Evolutionary conservation across 768 basidiomycete species (phyloP).

Genomic region (Cystofilobasidium capitatum): DNA sequence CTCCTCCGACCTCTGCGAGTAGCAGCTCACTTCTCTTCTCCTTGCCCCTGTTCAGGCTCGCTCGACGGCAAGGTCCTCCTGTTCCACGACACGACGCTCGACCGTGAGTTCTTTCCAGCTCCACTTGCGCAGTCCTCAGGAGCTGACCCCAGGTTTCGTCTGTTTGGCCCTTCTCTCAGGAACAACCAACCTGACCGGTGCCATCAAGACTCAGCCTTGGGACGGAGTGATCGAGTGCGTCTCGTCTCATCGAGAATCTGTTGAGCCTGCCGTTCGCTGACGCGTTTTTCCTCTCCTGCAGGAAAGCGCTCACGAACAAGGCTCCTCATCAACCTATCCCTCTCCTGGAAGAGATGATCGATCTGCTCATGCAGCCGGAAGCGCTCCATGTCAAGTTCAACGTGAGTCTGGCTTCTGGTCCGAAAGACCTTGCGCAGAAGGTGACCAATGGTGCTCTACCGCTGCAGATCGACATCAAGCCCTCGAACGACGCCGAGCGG

Average conservation of each 20-base stretch:
- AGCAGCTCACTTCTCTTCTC: not conserved
- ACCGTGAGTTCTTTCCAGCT: slow-evolving; percentile 40
- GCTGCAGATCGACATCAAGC: slow-evolving; percentile 87
- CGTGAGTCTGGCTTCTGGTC: slow-evolving; percentile 31
- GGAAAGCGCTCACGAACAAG: slow-evolving; percentile 64
- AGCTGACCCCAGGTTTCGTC: not conserved
- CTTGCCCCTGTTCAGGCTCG: slow-evolving; percentile 53
- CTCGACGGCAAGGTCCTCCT: slow-evolving; percentile 76
- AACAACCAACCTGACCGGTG: slow-evolving; percentile 65
- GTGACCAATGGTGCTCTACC: slow-evolving; percentile 31
- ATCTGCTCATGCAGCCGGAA: slow-evolving; percentile 57
- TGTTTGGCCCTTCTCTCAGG: not conserved
- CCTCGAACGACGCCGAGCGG: slow-evolving; percentile 78
- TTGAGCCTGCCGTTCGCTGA: not conserved
- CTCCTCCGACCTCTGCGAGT: not conserved
- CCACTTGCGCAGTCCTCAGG: not conserved
- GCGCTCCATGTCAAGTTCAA: slow-evolving; percentile 42
- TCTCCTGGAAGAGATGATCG: slow-evolving; percentile 75
- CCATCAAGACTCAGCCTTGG: slow-evolving; percentile 63
- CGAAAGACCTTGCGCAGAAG: too few species aligned
- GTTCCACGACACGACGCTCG: slow-evolving; percentile 89
- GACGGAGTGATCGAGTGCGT: slow-evolving; percentile 47
- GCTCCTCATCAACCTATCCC: slow-evolving; percentile 78
- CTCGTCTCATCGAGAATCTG: not conserved
- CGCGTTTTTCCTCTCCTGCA: slow-evolving; percentile 50